Base-by-base conservation (phyloP, 2,329 filamentous ascomycete genomes). In the Salinomyces thailandicus region DNA sequence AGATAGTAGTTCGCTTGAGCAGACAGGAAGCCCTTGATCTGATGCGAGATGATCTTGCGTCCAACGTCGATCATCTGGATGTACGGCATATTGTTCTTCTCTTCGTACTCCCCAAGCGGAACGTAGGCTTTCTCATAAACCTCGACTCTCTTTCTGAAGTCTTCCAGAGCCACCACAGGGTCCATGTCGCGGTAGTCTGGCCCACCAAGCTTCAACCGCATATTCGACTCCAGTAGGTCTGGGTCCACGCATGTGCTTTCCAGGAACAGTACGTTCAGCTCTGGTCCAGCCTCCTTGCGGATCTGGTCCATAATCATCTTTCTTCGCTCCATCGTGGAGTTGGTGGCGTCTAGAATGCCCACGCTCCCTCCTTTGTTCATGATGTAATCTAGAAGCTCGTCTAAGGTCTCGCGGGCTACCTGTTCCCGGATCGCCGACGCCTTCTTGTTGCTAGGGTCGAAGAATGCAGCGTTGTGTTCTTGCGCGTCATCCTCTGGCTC, bases 11-110 rank as follows among this genome's bases (percentile, higher is more conserved):
- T 86, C 37, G 93, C 91, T 44, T 91, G 85, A 26, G 83, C 84
- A 39, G 86, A 86, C 33, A 98, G 70, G 60, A 98, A 98, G 5
- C 91, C 91, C 48, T 81, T 81, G 42, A 95, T 78, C 44, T 91
- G 83, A 58, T 93, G 83, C 31, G 89, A 83, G 29, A 96, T 78
- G 42, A 96, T 74, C 62, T 98, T 98, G 43, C 89, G 78, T 28
- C 91, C 91, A 2, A 98, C 91, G 59, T 98, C 91, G 46, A 96
- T 85, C 82, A 96, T 94, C 68, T 85, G 85, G 45, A 98, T 93
- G 56, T 93, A 98, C 42, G 93, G 84, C 74, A 95, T 81, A 51
- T 87, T 79, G 53, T 93, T 73, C 15, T 81, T 73, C 62, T 98
- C 91, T 58, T 98, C 91, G 31, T 57, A 57, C 13, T 57, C 53